Percentiles rank a stretch among this genome's conserved stretches.
phyloP scores from a whole-genome alignment of 2,329 filamentous ascomycete species.

The Triangularia setosa region DNA sequence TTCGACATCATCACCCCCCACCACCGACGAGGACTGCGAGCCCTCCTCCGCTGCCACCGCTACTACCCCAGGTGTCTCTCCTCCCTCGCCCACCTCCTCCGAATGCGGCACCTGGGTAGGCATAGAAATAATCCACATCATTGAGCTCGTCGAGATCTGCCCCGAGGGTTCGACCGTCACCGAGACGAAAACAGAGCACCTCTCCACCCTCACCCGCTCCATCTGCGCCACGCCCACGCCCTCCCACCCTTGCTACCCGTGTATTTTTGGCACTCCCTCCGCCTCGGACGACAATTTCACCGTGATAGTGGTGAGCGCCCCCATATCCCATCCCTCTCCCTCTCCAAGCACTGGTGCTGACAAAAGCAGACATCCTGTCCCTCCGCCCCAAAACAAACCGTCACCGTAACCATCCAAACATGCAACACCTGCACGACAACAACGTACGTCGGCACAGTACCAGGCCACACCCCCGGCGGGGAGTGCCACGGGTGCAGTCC shows the following conservation, averaged over 20 bases:
- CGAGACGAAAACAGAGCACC: constrained; percentile 20
- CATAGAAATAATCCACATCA: constrained; percentile 31
- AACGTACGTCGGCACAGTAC: constrained; percentile 25
- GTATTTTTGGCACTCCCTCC: constrained; percentile 25
- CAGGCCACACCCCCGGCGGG: constrained; percentile 25
- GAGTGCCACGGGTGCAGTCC: constrained; percentile 24
- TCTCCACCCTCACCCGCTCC: constrained; percentile 27
- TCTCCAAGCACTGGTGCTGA: too few relatives aligned
- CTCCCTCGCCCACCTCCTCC: background rate
- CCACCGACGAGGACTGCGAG: too few relatives aligned
- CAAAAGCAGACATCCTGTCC: background rate
- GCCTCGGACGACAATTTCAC: constrained; percentile 24
- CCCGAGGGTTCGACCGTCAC: constrained; percentile 26
- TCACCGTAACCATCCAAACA: constrained; percentile 26
- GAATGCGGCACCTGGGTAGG: constrained; percentile 28
- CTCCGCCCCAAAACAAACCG: constrained; percentile 10
- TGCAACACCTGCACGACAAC: constrained; percentile 27
- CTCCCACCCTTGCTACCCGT: constrained; percentile 30
- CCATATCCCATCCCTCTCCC: too few relatives aligned
- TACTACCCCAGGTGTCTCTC: too few relatives aligned
- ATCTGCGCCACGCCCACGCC: constrained; percentile 29
- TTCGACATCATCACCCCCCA: too few relatives aligned
- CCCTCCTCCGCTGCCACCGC: background rate
- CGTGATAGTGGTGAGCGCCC: constrained; percentile 27
- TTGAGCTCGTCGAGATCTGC: constrained; percentile 30